A percentile compares a stretch with the other conserved stretches of the same genome.
These are phyloP conservation scores for Holtermanniella nyarrowii DNA, from an alignment of 768 basidiomycete species.

Conservation along the genomic window DNA sequence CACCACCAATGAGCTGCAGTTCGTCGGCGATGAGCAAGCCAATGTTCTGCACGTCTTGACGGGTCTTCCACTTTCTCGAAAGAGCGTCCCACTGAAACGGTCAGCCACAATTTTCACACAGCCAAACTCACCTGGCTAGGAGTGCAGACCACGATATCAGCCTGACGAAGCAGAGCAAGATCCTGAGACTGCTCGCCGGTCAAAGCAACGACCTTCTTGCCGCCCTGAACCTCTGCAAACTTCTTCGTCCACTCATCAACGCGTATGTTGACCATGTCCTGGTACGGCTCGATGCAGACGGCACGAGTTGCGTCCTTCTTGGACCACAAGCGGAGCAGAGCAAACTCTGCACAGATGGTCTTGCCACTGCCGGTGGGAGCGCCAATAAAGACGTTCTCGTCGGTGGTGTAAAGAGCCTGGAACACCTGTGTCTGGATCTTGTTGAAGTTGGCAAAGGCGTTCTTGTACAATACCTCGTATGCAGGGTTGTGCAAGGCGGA, in stretches of 20 bases:
- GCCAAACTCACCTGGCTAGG: conserved; percentile 62
- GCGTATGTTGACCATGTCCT: conserved; percentile 90
- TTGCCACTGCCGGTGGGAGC: conserved; percentile 96
- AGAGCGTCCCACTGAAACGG: conserved; percentile 76
- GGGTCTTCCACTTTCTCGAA: conserved; percentile 87
- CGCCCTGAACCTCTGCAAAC: conserved; percentile 70
- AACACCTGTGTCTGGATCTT: conserved; percentile 99
- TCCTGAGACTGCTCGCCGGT: conserved; percentile 93
- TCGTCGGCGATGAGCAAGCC: conserved; percentile 91
- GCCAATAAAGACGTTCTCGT: conserved; percentile 93
- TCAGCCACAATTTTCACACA: not conserved
- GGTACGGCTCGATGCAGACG: conserved; percentile 91
- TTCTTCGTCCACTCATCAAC: conserved; percentile 81
- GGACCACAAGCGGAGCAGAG: conserved; percentile 87
- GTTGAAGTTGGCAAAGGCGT: conserved; percentile 77
- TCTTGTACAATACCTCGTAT: conserved; percentile 75
- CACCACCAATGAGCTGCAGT: conserved; percentile 85
- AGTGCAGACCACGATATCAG: conserved; percentile 85
- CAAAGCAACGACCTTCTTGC: conserved; percentile 85
- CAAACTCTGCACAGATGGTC: conserved; percentile 95
- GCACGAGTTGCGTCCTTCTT: conserved; percentile 70
- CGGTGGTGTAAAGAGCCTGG: conserved; percentile 90
- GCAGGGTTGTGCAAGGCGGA: conserved; percentile 88
- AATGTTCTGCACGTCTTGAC: conserved; percentile 91
- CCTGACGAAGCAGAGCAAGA: conserved; percentile 78